A percentile compares a stretch with the other conserved stretches of the same genome.
Conservation (phyloP, 1,284 basidiomycete genomes). For the Apiotrichum porosum region DNA sequence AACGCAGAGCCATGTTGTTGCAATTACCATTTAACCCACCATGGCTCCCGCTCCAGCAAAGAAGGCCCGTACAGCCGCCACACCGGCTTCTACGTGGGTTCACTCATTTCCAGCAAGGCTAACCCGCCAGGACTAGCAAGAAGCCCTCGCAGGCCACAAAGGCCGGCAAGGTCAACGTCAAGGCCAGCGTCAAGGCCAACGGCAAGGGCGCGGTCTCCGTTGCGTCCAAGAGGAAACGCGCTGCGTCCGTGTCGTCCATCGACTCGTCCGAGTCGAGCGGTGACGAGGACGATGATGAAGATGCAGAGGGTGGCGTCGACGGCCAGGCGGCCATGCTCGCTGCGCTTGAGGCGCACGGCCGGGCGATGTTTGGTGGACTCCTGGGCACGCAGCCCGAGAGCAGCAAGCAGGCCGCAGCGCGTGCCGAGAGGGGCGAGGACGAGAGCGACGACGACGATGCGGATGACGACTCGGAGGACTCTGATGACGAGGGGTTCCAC, state of each 20-base stretch:
- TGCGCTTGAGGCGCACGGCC: constrained; percentile 43
- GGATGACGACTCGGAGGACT: constrained; percentile 20
- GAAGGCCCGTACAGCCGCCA: neutral
- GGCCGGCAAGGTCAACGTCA: neutral
- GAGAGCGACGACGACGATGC: constrained; percentile 16
- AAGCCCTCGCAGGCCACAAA: neutral
- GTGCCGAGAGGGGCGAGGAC: constrained; percentile 5
- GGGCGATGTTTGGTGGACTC: constrained; percentile 42
- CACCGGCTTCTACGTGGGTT: neutral
- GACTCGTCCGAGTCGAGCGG: neutral
- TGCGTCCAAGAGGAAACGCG: no score
- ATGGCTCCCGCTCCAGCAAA: neutral
- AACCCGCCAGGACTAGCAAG: neutral
- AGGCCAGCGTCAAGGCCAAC: neutral
- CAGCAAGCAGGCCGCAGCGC: constrained; percentile 15
- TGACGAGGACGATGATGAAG: constrained; percentile 4
- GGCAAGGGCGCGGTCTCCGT: no score
- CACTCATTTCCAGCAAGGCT: neutral
- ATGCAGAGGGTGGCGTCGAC: constrained; percentile 19
- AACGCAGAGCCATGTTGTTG: no score
- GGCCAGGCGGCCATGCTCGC: constrained; percentile 41
- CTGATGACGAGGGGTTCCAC: constrained; percentile 25
- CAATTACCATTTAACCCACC: neutral
- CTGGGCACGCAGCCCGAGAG: constrained; percentile 21
- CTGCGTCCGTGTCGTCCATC: neutral